A percentile compares a stretch with the other conserved stretches of the same genome.
These are phyloP conservation scores for Ballota nigra DNA, from an alignment of 257 asterid genomes.

Conservation along the genomic window DNA sequence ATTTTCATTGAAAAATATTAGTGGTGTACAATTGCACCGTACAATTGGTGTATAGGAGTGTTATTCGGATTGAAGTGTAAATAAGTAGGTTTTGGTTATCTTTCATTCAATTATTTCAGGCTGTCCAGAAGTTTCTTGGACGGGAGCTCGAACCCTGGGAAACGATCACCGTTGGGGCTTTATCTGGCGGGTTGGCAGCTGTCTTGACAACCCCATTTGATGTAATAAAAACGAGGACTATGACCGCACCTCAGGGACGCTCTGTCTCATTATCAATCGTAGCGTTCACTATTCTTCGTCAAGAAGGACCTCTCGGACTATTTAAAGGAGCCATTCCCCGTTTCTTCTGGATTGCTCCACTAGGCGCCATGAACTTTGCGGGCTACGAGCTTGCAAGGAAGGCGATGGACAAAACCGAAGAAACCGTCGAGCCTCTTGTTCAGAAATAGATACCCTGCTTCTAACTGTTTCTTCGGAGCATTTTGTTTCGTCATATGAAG, in stretches of 20 bases:
- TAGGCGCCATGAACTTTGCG: slow-evolving; percentile 95
- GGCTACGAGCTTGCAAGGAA: slow-evolving; percentile 89
- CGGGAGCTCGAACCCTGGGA: slow-evolving; percentile 96
- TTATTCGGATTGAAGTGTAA: neutral
- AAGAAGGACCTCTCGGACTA: slow-evolving; percentile 81
- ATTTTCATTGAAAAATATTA: no score
- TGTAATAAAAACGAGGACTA: slow-evolving; percentile 88
- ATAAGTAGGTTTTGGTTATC: neutral
- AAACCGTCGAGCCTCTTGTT: slow-evolving; percentile 36
- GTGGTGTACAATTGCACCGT: no score
- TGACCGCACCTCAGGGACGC: slow-evolving; percentile 82
- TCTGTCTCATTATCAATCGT: slow-evolving; percentile 51
- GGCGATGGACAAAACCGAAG: slow-evolving; percentile 76
- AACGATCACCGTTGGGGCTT: slow-evolving; percentile 83
- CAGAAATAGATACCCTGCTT: slow-evolving; percentile 35
- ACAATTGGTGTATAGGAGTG: neutral
- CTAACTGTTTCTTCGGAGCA: neutral
- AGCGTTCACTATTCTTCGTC: slow-evolving; percentile 69
- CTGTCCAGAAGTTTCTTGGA: slow-evolving; percentile 60
- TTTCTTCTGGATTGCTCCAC: slow-evolving; percentile 96
- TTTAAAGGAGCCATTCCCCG: slow-evolving; percentile 93
- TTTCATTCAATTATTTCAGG: slow-evolving; percentile 38
- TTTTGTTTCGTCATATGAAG: slow-evolving; percentile 21
- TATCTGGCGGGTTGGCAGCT: slow-evolving; percentile 90
- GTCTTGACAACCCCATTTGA: slow-evolving; percentile 93